Evolutionary conservation across 495 filamentous ascomycete species (phyloP).

Genomic region (Neurospora terricola): DNA sequence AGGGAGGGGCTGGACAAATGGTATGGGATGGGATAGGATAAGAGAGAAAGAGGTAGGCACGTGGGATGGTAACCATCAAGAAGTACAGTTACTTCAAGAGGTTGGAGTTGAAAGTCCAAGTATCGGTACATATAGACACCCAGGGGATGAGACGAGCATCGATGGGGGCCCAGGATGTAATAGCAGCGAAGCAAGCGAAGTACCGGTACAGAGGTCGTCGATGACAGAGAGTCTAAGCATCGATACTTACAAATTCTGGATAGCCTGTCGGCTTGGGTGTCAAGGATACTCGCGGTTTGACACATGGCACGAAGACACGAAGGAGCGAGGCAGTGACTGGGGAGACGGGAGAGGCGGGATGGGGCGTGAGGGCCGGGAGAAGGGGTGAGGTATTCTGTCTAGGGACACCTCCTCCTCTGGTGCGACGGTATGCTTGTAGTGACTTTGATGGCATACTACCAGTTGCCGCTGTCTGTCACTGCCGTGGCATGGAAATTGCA

Average conservation of each 20-base stretch:
- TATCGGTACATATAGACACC: not conserved
- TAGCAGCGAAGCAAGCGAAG: not conserved
- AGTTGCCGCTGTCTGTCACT: not conserved
- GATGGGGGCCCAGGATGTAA: not conserved
- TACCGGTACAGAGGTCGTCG: not conserved
- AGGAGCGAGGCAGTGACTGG: not conserved
- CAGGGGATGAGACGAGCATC: not conserved
- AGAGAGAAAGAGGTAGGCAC: not conserved
- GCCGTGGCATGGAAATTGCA: not conserved
- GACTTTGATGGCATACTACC: not conserved
- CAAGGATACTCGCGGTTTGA: not conserved
- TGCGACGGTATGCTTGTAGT: not conserved
- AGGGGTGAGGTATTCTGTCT: not conserved
- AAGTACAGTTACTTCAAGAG: not conserved
- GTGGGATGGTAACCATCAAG: not conserved
- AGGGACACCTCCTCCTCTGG: not conserved
- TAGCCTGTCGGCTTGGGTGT: not conserved
- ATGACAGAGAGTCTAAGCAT: not conserved
- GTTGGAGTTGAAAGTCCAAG: not conserved
- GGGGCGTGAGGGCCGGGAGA: not conserved
- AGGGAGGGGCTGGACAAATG: not conserved
- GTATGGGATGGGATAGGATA: not conserved
- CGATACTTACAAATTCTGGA: not conserved
- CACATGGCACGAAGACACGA: not conserved
- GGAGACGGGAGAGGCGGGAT: not conserved